Conservation (phyloP, 768 basidiomycete genomes). For the Phylloporus arenicola region DNA sequence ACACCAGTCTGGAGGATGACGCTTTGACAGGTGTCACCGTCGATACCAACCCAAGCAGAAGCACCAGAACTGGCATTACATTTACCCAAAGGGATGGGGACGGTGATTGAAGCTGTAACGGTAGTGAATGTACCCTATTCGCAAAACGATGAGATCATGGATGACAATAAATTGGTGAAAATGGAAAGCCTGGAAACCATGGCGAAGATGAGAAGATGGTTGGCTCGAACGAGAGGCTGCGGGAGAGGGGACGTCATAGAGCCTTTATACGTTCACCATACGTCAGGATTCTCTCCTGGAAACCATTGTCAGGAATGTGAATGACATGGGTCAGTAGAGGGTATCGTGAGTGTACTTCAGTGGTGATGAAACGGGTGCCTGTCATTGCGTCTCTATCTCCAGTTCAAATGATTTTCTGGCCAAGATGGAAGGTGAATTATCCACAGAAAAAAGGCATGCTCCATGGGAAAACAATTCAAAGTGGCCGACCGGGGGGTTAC, state of each 20-base stretch:
- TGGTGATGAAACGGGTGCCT: background rate
- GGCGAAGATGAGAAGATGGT: background rate
- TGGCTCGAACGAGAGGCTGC: slow-evolving; percentile 1
- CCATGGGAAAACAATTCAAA: too few relatives aligned
- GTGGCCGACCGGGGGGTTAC: too few relatives aligned
- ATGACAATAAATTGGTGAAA: background rate
- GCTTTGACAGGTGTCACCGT: slow-evolving; percentile 11
- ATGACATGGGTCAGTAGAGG: background rate
- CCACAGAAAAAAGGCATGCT: background rate
- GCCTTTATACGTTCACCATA: slow-evolving; percentile 11
- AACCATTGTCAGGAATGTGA: background rate
- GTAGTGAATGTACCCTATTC: slow-evolving; percentile 18
- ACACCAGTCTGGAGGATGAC: slow-evolving; percentile 20
- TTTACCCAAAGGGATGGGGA: slow-evolving; percentile 12
- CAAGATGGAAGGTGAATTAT: background rate
- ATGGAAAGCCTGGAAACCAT: slow-evolving; percentile 18
- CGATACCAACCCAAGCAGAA: slow-evolving; percentile 24
- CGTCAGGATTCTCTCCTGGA: slow-evolving; percentile 1
- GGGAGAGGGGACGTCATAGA: background rate
- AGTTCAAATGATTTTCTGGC: background rate
- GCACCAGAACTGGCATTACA: slow-evolving; percentile 8
- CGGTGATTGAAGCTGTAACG: slow-evolving; percentile 17
- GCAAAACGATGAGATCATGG: background rate
- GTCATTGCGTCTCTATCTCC: background rate
- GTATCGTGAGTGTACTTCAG: too few relatives aligned